phyloP scores from a whole-genome alignment of 495 filamentous ascomycete genomes.

The Geoglossum glabrum region DNA sequence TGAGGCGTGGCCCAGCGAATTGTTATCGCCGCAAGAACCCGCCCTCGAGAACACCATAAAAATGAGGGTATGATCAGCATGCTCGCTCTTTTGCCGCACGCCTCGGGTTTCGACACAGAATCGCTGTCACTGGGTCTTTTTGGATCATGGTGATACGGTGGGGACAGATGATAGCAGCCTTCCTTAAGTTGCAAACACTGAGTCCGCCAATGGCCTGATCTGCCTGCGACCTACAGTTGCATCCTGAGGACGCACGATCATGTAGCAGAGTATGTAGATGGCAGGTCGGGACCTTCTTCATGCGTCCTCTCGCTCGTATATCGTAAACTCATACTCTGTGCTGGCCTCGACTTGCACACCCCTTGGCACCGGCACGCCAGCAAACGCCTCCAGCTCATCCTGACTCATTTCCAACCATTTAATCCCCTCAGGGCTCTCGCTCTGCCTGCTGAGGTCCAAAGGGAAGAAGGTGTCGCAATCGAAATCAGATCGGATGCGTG shows the following conservation, averaged over 20 bases:
- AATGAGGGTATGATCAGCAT: neutral
- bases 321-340: neutral
- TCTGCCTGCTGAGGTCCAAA: constrained; percentile 23
- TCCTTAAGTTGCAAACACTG: neutral
- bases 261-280: neutral
- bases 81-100: neutral
- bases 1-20: neutral
- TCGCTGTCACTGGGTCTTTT: neutral
- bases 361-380: neutral
- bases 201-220: neutral
- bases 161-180: neutral
- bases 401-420: neutral
- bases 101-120: neutral
- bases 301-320: neutral
- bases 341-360: neutral
- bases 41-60: no score
- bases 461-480: constrained; percentile 87
- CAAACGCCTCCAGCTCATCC: neutral
- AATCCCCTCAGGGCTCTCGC: neutral
- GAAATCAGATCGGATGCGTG: constrained; percentile 38
- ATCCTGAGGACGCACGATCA: neutral
- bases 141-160: neutral
- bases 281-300: neutral
- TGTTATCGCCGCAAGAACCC: neutral
- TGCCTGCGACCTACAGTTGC: neutral